phyloP scores from a whole-genome alignment of 2,329 filamentous ascomycete genomes.

The Fusarium sp. region DNA sequence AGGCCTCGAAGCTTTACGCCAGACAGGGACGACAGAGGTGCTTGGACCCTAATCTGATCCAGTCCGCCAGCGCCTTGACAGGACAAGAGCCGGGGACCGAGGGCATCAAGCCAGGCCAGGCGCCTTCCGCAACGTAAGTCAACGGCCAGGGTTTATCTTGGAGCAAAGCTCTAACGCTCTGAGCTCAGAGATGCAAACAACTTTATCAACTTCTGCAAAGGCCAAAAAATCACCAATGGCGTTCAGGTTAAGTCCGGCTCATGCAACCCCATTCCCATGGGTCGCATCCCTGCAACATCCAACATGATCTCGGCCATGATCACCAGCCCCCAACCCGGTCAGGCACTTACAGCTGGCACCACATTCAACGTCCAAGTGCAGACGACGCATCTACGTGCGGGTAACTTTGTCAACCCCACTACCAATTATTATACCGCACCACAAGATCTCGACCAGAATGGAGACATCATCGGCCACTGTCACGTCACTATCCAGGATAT shows the following conservation, averaged over 20 bases:
- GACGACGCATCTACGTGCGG: background rate
- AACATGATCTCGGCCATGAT: constrained; percentile 69
- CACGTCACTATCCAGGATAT: constrained; percentile 68
- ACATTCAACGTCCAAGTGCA: constrained; percentile 32
- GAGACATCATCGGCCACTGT: constrained; percentile 66
- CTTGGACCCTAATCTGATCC: background rate
- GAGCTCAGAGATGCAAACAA: background rate
- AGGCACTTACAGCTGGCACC: constrained; percentile 59
- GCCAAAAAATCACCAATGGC: constrained; percentile 67
- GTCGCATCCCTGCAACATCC: constrained; percentile 63
- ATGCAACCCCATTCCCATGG: constrained; percentile 72
- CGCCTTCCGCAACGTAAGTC: constrained; percentile 62
- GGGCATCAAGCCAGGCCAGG: constrained; percentile 54
- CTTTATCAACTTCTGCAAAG: constrained; percentile 65
- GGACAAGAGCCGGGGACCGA: constrained; percentile 6
- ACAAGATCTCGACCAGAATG: constrained; percentile 53
- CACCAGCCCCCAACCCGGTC: constrained; percentile 61
- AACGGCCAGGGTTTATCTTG: background rate
- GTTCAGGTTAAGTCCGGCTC: constrained; percentile 66
- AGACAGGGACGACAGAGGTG: background rate
- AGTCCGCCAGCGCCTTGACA: background rate
- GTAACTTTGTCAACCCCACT: background rate
- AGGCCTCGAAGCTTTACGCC: background rate
- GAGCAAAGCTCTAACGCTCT: background rate
- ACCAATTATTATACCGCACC: background rate